Conservation (phyloP, 805 yeast species). For the Cyberlindnera euphorbiae region DNA sequence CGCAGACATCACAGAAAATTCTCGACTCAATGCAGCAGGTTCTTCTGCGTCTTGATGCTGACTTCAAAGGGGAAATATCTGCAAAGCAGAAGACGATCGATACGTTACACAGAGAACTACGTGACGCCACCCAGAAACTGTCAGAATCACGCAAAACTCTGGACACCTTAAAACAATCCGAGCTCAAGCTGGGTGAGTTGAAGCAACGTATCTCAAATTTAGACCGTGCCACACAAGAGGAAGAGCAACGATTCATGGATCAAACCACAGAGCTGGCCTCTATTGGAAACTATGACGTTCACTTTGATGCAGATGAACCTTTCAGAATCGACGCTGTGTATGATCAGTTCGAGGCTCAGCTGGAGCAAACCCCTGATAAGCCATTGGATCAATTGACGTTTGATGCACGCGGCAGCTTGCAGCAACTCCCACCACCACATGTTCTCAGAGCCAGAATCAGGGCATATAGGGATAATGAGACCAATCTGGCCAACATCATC, state of each 20-base stretch:
- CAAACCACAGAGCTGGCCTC: constrained; percentile 34
- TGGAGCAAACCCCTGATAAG: constrained; percentile 29
- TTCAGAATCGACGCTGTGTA: constrained; percentile 63
- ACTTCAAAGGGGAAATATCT: constrained; percentile 53
- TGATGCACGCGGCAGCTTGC: constrained; percentile 19
- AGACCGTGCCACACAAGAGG: constrained; percentile 59
- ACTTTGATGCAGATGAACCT: constrained; percentile 89
- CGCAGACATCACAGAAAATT: constrained; percentile 33
- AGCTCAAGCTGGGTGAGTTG: constrained; percentile 41
- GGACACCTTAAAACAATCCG: constrained; percentile 47
- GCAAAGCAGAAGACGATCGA: constrained; percentile 49
- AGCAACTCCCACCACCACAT: constrained; percentile 31
- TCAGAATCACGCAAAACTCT: constrained; percentile 42
- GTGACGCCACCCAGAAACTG: constrained; percentile 50
- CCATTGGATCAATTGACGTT: constrained; percentile 23
- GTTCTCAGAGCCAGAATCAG: constrained; percentile 71
- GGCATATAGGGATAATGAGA: constrained; percentile 74
- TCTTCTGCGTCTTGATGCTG: constrained; percentile 47
- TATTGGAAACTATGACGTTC: constrained; percentile 43
- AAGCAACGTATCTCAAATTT: constrained; percentile 54
- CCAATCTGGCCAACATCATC: constrained; percentile 47
- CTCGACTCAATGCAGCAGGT: constrained; percentile 47
- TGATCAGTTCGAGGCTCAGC: constrained; percentile 42
- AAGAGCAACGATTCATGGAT: constrained; percentile 49
- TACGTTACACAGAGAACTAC: constrained; percentile 48